Evolutionary conservation across 148 eudicot genomes (phyloP).

Genomic region (Vaccinium darrowii): DNA sequence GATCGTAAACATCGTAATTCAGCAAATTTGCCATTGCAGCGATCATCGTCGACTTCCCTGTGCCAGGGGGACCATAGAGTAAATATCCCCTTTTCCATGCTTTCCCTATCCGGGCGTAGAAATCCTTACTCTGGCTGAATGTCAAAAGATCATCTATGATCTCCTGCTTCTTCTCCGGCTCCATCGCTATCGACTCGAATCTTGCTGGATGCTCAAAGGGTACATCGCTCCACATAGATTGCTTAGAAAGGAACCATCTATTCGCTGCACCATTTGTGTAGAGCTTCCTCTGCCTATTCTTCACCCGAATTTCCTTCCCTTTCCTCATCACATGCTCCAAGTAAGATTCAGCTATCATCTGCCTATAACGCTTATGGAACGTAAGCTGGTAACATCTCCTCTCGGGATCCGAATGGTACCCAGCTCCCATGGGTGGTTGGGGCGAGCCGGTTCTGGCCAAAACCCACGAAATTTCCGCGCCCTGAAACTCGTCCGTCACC

Average conservation of each 20-base stretch:
- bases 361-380: slow-evolving; percentile 38
- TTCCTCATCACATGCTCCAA: slow-evolving; percentile 40
- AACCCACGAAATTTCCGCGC: slow-evolving; percentile 39
- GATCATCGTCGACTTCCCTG: slow-evolving; percentile 54
- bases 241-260: not conserved
- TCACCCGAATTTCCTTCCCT: slow-evolving; percentile 34
- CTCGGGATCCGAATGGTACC: slow-evolving; percentile 25
- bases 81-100: slow-evolving; percentile 60
- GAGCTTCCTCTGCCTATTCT: slow-evolving; percentile 43
- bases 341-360: slow-evolving; percentile 34
- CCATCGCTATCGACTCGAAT: slow-evolving; percentile 51
- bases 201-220: slow-evolving; percentile 58
- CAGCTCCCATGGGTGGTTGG: not conserved
- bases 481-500: slow-evolving; percentile 46
- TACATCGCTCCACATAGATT: slow-evolving; percentile 41
- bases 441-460: slow-evolving; percentile 12
- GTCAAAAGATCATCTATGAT: slow-evolving; percentile 51
- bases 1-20: slow-evolving; percentile 44
- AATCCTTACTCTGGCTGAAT: slow-evolving; percentile 49
- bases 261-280: slow-evolving; percentile 34
- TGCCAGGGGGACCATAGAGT: slow-evolving; percentile 47
- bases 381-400: slow-evolving; percentile 28
- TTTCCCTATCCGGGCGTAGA: slow-evolving; percentile 47
- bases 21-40: slow-evolving; percentile 58
- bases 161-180: slow-evolving; percentile 43